Evolutionary conservation across 306 rosid genomes (phyloP).

Genomic region (Quercus engelmannii): DNA sequence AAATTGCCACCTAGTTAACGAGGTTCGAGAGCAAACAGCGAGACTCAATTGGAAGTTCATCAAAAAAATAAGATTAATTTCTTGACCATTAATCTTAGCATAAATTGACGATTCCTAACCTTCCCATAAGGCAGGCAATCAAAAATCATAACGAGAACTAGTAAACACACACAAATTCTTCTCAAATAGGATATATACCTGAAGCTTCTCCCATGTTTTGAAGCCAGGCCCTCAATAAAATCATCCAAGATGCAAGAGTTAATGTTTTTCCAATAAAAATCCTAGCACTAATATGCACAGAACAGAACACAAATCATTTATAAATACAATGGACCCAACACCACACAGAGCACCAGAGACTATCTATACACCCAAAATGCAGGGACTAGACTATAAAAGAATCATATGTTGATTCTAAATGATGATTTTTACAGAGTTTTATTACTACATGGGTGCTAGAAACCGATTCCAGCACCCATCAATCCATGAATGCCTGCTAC

Average conservation of each 20-base stretch:
- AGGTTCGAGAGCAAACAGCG: neutral
- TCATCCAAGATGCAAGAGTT: conserved; percentile 39
- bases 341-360: conserved; percentile 54
- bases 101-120: neutral
- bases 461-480: conserved; percentile 70
- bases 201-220: conserved; percentile 51
- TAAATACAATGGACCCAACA: conserved; percentile 48
- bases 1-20: neutral
- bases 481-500: conserved; percentile 59
- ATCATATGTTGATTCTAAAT: conserved; percentile 87
- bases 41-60: neutral
- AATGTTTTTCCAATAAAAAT: conserved; percentile 28
- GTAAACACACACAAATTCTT: conserved; percentile 3
- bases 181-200: conserved; percentile 38
- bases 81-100: neutral
- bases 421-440: conserved; percentile 41
- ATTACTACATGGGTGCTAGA: conserved; percentile 59
- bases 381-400: conserved; percentile 63
- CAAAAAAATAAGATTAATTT: neutral
- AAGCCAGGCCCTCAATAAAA: conserved; percentile 48
- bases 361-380: conserved; percentile 76
- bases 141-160: neutral
- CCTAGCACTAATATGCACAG: conserved; percentile 75
- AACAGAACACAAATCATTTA: conserved; percentile 36
- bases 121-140: neutral